Evolutionary conservation across 805 yeast genomes (phyloP), one percentile per base, ranked within the genome.

Genomic region (Naumovozyma castellii): DNA sequence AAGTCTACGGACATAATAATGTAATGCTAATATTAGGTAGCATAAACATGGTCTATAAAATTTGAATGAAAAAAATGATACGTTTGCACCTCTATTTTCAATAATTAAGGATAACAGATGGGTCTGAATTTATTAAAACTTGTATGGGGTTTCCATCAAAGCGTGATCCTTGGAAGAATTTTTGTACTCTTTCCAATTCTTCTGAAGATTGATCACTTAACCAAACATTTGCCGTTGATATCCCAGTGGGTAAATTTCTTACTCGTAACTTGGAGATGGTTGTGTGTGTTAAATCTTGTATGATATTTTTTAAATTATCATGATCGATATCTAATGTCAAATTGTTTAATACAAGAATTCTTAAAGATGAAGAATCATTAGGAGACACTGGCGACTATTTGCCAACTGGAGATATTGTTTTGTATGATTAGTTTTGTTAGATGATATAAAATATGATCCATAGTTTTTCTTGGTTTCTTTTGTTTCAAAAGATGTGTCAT

Each of bases 71-170:
- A n/a, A n/a, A n/a, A n/a, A n/a, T n/a, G n/a, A n/a, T n/a, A n/a
- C n/a, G n/a, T n/a, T n/a, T n/a, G n/a, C n/a, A n/a, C n/a, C n/a
- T n/a, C n/a, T n/a, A n/a, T 22, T 10, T 22, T 34, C 25, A 42
- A 28, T 42, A 42, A 1, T 18, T 8, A 18, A 49, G 25, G 14
- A 29, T 36, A 14, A 36, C 5, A 35, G 19, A 36, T 37, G 31
- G 51, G 42, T 28, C 45, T 2, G 54, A 3, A 53, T 53, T 53
- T 13, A 68, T 55, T 17, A 50, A 53, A 1, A 65, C 69, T 31
- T 51, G 50, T 6, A 72, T 44, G 2, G 57, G 56, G 35, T 70
- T 54, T 9, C 75, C 75, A 49, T 74, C 76, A 8, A 76, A 75
- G 13, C 57, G 42, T 1, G 69, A 71, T 4, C 67, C 66, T 43